Conservation (phyloP, 1,284 basidiomycete genomes). For the Phenoliferia sp. region DNA sequence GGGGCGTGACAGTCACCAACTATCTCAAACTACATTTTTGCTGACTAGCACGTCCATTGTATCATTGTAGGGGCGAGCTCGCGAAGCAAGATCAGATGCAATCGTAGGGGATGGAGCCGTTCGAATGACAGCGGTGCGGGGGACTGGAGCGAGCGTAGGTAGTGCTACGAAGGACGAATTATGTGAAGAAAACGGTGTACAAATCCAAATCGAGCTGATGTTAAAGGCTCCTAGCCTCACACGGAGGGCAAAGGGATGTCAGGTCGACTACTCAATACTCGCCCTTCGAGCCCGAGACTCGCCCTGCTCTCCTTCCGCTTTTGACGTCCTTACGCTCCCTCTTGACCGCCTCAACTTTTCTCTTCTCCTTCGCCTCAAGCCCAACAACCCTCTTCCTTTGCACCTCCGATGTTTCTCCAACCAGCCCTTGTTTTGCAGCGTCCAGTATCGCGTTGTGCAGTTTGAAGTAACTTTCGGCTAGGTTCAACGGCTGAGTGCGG, state of each 20-base stretch:
- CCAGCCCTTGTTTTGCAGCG: slow-evolving; percentile 20
- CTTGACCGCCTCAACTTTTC: slow-evolving; percentile 14
- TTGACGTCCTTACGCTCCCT: slow-evolving; percentile 24
- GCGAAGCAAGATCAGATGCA: slow-evolving; percentile 31
- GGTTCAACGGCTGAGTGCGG: slow-evolving; percentile 22
- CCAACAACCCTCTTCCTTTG: slow-evolving; percentile 20
- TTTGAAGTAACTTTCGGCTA: slow-evolving; percentile 19
- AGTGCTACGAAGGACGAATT: too few relatives aligned
- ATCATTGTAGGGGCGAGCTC: slow-evolving; percentile 19
- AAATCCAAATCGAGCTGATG: too few relatives aligned
- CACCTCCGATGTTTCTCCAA: slow-evolving; percentile 23
- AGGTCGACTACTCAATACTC: too few relatives aligned
- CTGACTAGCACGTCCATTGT: background rate
- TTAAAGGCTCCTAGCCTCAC: too few relatives aligned
- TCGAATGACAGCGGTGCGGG: background rate
- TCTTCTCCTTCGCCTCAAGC: slow-evolving; percentile 15
- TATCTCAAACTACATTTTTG: too few relatives aligned
- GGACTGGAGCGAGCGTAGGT: background rate
- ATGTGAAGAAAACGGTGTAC: background rate
- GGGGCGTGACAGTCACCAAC: too few relatives aligned
- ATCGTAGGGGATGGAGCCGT: slow-evolving; percentile 3
- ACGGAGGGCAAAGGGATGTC: too few relatives aligned
- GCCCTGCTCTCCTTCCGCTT: slow-evolving; percentile 2
- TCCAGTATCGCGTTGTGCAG: slow-evolving; percentile 18
- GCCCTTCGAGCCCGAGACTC: background rate